These are phyloP conservation scores for Vitis hybrid DNA, from an alignment of 177 flowering plant species.

Conservation along the genomic window DNA sequence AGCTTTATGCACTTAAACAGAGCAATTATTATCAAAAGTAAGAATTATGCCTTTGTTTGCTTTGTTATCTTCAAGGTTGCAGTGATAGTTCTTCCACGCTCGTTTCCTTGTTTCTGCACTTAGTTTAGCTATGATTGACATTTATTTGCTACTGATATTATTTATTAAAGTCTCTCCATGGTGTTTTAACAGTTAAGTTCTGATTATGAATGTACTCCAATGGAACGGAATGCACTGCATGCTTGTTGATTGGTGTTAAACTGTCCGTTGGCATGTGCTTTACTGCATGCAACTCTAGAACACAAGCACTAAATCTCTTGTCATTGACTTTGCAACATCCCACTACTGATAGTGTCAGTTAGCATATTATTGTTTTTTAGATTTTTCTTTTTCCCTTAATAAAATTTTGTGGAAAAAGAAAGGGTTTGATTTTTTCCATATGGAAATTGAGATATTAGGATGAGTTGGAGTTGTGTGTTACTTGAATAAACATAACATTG, in stretches of 20 bases:
- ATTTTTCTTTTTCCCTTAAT: too few relatives aligned
- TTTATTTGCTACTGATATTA: neutral
- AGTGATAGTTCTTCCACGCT: neutral
- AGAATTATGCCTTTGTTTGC: constrained; percentile 13
- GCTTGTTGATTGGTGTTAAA: too few relatives aligned
- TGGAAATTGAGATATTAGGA: neutral
- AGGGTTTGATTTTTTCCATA: neutral
- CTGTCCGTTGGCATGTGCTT: too few relatives aligned
- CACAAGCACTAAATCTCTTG: too few relatives aligned
- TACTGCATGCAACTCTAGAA: too few relatives aligned
- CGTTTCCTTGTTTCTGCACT: neutral
- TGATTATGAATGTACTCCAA: too few relatives aligned
- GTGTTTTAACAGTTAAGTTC: too few relatives aligned
- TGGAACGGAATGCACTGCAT: too few relatives aligned
- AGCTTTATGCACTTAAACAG: constrained; percentile 82
- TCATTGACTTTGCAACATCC: too few relatives aligned
- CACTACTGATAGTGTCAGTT: too few relatives aligned
- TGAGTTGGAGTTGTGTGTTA: neutral
- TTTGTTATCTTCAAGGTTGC: neutral
- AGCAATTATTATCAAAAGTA: constrained; percentile 54
- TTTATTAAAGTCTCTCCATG: too few relatives aligned
- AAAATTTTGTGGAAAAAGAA: neutral
- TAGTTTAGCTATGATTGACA: neutral
- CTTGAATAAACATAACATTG: neutral
- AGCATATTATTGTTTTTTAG: too few relatives aligned